Evolutionary conservation across 331 rosid genomes (phyloP).

Genomic region (Pyracantha coccinea): DNA sequence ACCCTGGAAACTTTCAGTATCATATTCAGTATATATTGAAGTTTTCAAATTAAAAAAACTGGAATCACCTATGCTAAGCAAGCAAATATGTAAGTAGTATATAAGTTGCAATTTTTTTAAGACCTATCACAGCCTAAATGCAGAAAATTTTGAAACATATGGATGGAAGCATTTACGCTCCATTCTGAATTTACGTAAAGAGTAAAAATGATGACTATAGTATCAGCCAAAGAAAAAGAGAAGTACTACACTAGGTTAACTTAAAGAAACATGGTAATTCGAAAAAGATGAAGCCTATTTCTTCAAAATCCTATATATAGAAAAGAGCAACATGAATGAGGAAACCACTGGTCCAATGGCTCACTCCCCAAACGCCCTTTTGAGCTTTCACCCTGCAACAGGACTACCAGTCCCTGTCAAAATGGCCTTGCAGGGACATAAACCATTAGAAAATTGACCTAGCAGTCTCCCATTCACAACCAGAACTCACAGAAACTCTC

Average conservation of each 20-base stretch:
- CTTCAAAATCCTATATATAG: not conserved
- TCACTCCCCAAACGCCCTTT: not conserved
- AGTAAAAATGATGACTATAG: not conserved
- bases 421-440: not conserved
- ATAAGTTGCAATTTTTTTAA: too few relatives aligned
- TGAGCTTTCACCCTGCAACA: not conserved
- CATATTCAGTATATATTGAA: not conserved
- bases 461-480: not conserved
- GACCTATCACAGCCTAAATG: too few relatives aligned
- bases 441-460: not conserved
- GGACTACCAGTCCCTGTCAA: not conserved
- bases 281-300: not conserved
- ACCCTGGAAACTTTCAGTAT: constrained; percentile 49
- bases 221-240: not conserved
- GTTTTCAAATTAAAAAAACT: not conserved
- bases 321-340: not conserved
- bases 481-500: not conserved
- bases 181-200: not conserved
- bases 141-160: not conserved
- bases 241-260: not conserved
- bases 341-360: not conserved
- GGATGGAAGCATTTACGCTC: not conserved
- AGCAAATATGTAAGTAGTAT: not conserved
- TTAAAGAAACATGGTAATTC: not conserved
- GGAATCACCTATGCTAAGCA: not conserved